These are phyloP conservation scores for Lactarius vividus DNA, from an alignment of 768 basidiomycete species.

Conservation along the genomic window DNA sequence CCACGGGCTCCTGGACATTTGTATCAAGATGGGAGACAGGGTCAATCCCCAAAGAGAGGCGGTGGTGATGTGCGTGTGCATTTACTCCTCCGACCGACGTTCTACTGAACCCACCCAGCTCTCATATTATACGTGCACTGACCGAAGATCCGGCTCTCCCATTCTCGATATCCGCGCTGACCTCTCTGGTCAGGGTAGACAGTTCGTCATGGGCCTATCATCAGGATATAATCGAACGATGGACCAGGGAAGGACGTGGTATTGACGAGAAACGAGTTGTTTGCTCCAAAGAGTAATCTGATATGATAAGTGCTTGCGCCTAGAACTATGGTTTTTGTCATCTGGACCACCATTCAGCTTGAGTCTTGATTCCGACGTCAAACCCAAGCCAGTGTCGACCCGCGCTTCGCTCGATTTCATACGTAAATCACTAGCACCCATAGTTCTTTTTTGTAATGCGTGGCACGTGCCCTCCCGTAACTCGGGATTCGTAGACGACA, in stretches of 20 bases:
- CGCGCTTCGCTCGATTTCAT: too few relatives aligned
- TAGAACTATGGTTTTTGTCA: not conserved
- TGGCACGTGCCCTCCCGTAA: too few relatives aligned
- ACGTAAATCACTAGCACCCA: too few relatives aligned
- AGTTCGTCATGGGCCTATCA: constrained; percentile 43
- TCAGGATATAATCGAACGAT: constrained; percentile 37
- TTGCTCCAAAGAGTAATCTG: not conserved
- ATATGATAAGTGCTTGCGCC: not conserved
- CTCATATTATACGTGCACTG: constrained; percentile 44
- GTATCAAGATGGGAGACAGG: constrained; percentile 37
- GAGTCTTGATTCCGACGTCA: too few relatives aligned
- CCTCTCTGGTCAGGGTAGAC: constrained; percentile 40
- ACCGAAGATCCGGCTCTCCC: constrained; percentile 40
- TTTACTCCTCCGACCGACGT: not conserved
- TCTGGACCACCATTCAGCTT: not conserved
- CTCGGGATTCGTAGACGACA: too few relatives aligned
- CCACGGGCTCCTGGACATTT: constrained; percentile 40
- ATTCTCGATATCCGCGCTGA: constrained; percentile 38
- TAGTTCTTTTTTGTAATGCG: too few relatives aligned
- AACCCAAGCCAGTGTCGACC: too few relatives aligned
- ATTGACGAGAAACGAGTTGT: not conserved
- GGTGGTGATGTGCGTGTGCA: constrained; percentile 45
- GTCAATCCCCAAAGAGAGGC: constrained; percentile 44
- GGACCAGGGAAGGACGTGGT: constrained; percentile 23
- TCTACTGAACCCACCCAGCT: constrained; percentile 33